phyloP scores from a whole-genome alignment of 2,329 filamentous ascomycete genomes.

The Teratosphaeria viscida region DNA sequence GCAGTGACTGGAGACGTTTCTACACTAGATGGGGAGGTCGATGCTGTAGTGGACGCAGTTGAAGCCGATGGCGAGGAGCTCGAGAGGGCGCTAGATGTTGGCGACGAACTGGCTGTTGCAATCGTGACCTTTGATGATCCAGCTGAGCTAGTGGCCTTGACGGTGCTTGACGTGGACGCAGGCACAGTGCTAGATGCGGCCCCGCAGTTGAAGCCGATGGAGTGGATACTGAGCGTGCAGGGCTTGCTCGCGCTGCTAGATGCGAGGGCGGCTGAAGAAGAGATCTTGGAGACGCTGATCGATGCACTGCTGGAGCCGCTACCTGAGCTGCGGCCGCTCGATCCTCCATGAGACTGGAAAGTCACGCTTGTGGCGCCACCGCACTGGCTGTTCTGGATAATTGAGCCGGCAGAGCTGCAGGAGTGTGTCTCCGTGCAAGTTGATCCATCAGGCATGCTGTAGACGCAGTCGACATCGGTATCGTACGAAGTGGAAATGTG shows the following conservation, averaged over 20 bases:
- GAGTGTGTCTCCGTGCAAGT: conserved; percentile 66
- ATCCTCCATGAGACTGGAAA: conserved; percentile 41
- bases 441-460: conserved; percentile 72
- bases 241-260: background rate
- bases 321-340: conserved; percentile 8
- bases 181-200: conserved; percentile 17
- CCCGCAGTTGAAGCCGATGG: conserved; percentile 63
- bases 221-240: conserved; percentile 53
- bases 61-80: background rate
- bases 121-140: conserved; percentile 4
- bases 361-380: conserved; percentile 78
- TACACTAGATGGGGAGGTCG: conserved; percentile 8
- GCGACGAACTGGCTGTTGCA: conserved; percentile 3
- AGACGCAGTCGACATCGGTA: conserved; percentile 74
- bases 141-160: conserved; percentile 7
- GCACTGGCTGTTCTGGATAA: conserved; percentile 76
- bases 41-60: conserved; percentile 1
- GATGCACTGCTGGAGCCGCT: conserved; percentile 50
- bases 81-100: background rate
- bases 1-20: conserved; percentile 10
- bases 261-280: background rate
- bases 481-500: conserved; percentile 65
- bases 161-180: conserved; percentile 7
- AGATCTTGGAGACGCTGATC: conserved; percentile 56
- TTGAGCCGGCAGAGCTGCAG: conserved; percentile 58